phyloP scores from a whole-genome alignment of 345 rosid genomes.

The Erucastrum elatum region DNA sequence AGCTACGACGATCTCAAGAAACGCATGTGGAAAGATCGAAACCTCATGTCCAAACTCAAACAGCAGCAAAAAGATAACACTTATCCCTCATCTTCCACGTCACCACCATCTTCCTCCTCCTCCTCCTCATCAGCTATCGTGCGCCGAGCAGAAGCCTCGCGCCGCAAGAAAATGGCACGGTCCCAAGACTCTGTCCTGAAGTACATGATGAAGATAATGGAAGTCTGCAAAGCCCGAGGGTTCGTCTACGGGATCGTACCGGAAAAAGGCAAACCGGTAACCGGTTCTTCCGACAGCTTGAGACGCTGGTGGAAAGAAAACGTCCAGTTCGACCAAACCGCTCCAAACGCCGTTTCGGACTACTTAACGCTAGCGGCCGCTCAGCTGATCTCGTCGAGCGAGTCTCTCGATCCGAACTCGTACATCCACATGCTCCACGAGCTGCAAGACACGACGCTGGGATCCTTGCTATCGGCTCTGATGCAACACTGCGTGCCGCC shows the following conservation, averaged over 20 bases:
- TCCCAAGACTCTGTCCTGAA: slow-evolving; percentile 69
- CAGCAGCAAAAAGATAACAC: slow-evolving; percentile 22
- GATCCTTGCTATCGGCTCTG: slow-evolving; percentile 65
- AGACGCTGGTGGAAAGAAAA: slow-evolving; percentile 73
- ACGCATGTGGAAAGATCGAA: slow-evolving; percentile 66
- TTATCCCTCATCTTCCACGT: slow-evolving; percentile 26
- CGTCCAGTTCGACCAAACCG: slow-evolving; percentile 55
- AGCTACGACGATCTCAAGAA: slow-evolving; percentile 66
- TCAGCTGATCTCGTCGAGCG: slow-evolving; percentile 19
- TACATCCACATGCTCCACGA: slow-evolving; percentile 54
- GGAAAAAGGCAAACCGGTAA: slow-evolving; percentile 68
- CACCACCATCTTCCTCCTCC: slow-evolving; percentile 9
- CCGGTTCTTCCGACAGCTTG: slow-evolving; percentile 66
- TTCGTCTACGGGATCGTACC: slow-evolving; percentile 75
- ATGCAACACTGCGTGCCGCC: slow-evolving; percentile 72
- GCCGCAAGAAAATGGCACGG: slow-evolving; percentile 40
- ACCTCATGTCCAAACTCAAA: slow-evolving; percentile 50
- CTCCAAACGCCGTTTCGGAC: slow-evolving; percentile 47
- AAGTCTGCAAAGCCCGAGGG: slow-evolving; percentile 61
- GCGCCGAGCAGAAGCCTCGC: slow-evolving; percentile 42
- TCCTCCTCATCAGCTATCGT: slow-evolving; percentile 40
- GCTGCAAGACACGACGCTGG: slow-evolving; percentile 64
- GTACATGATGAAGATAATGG: slow-evolving; percentile 79
- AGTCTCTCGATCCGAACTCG: slow-evolving; percentile 34
- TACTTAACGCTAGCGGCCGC: slow-evolving; percentile 42